These are phyloP conservation scores for Uncinocarpus reesii DNA, from an alignment of 2,329 filamentous ascomycete species.

Conservation along the genomic window DNA sequence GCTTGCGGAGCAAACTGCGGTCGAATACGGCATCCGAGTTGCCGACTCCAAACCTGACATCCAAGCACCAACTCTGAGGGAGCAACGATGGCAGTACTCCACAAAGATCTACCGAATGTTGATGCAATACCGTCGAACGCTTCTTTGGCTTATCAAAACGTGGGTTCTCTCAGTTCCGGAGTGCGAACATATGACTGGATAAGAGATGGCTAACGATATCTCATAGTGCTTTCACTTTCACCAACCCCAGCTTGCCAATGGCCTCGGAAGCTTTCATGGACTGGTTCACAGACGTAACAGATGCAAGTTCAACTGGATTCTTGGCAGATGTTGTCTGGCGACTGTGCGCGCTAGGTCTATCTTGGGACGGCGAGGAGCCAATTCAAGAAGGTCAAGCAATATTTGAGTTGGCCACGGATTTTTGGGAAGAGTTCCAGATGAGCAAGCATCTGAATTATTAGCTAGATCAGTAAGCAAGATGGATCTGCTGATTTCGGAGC, in stretches of 20 bases:
- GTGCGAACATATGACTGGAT: background rate
- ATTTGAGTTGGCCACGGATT: constrained; percentile 12
- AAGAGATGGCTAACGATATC: background rate
- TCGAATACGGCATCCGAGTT: constrained; percentile 15
- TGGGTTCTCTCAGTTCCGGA: constrained; percentile 11
- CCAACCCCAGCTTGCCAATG: constrained; percentile 14
- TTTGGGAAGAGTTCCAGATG: constrained; percentile 16
- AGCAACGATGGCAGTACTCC: constrained; percentile 15
- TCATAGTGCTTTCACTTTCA: constrained; percentile 16
- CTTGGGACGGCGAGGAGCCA: constrained; percentile 13
- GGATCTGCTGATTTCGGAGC: too few species aligned
- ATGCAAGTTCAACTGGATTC: constrained; percentile 14
- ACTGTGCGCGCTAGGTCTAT: constrained; percentile 14
- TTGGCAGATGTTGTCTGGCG: constrained; percentile 18
- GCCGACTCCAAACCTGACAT: constrained; percentile 12
- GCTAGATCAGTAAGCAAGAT: too few species aligned
- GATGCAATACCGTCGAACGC: constrained; percentile 17
- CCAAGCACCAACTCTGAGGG: constrained; percentile 9
- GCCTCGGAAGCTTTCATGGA: constrained; percentile 16
- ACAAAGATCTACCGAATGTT: constrained; percentile 13
- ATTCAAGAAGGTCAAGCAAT: constrained; percentile 11
- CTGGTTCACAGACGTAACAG: constrained; percentile 18
- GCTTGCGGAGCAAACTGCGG: constrained; percentile 15
- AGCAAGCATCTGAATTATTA: background rate
- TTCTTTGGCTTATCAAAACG: constrained; percentile 17